These are phyloP conservation scores for Apiospora malaysiana DNA, from an alignment of 2,329 filamentous ascomycete genomes.

Conservation along the genomic window DNA sequence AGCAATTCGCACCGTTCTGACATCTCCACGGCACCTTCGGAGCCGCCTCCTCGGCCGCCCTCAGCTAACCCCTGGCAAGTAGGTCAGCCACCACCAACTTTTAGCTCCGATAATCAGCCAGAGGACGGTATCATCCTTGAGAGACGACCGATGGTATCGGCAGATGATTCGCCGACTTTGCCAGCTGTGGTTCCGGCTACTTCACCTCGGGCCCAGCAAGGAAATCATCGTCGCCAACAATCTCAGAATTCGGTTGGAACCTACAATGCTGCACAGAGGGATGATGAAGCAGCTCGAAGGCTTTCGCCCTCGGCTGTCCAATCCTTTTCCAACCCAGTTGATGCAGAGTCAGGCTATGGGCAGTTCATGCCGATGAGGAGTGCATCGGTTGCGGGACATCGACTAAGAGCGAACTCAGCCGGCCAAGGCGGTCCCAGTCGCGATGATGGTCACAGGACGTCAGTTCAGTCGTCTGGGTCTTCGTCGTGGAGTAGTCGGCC, in stretches of 20 bases:
- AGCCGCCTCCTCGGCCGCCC: conserved; percentile 42
- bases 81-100: conserved; percentile 32
- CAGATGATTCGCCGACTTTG: conserved; percentile 40
- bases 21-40: conserved; percentile 33
- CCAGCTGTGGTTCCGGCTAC: background rate
- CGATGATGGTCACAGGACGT: background rate
- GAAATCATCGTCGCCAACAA: background rate
- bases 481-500: conserved; percentile 6
- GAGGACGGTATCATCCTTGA: conserved; percentile 32
- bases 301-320: background rate
- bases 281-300: background rate
- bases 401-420: background rate
- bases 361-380: conserved; percentile 8
- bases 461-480: background rate
- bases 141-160: conserved; percentile 30
- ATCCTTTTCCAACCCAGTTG: background rate
- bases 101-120: conserved; percentile 25
- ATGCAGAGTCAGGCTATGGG: background rate
- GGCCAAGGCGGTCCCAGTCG: background rate
- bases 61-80: conserved; percentile 52
- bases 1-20: conserved; percentile 34
- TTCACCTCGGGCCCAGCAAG: background rate
- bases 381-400: background rate
- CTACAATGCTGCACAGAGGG: background rate
- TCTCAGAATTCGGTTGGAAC: background rate